These are phyloP conservation scores for Deinandra increscens DNA, from an alignment of 129 eudicot species.

Conservation along the genomic window DNA sequence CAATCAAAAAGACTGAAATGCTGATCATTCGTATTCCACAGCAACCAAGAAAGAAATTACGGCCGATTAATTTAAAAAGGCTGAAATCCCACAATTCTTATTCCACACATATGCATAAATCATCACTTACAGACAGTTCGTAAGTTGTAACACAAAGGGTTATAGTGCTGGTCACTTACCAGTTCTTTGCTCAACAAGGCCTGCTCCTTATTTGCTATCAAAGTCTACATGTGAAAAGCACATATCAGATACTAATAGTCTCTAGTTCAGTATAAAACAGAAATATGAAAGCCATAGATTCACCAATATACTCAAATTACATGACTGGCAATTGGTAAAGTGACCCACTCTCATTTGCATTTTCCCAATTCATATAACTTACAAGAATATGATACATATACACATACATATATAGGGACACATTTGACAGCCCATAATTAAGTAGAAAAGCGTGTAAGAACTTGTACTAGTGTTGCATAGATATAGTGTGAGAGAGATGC, in stretches of 20 bases:
- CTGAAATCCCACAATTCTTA: slow-evolving; percentile 3
- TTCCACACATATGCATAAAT: slow-evolving; percentile 6
- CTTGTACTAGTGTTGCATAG: no score
- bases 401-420: background rate
- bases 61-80: background rate
- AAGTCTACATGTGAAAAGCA: slow-evolving; percentile 45
- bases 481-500: no score
- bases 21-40: background rate
- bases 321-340: background rate
- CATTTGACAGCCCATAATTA: no score
- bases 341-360: background rate
- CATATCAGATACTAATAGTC: slow-evolving; percentile 2
- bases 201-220: slow-evolving; percentile 68
- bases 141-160: slow-evolving; percentile 3
- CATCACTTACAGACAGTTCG: background rate
- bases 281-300: slow-evolving; percentile 5
- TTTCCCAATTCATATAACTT: background rate
- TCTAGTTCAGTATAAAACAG: slow-evolving; percentile 10
- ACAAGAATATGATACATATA: background rate
- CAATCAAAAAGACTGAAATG: background rate
- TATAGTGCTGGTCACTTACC: slow-evolving; percentile 46
- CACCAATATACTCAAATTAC: background rate
- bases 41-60: background rate
- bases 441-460: no score
- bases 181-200: slow-evolving; percentile 86